Conservation (phyloP, 768 basidiomycete genomes). For the Russula foetens region DNA sequence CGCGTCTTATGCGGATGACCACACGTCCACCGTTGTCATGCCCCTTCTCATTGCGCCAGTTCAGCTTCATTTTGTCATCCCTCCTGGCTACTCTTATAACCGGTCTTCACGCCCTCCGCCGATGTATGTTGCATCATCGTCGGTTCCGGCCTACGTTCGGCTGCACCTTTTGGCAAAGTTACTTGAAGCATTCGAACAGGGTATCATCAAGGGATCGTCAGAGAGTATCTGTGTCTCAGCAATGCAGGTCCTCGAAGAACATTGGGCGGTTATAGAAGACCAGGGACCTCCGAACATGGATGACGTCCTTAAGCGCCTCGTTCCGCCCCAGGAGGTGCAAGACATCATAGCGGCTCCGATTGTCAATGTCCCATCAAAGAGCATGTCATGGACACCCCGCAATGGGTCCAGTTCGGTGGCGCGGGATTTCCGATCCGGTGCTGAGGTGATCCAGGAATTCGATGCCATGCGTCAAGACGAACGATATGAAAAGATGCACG, state of each 20-base stretch:
- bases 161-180: conserved; percentile 70
- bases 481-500: conserved; percentile 51
- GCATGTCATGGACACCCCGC: conserved; percentile 15
- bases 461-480: conserved; percentile 34
- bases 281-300: conserved; percentile 72
- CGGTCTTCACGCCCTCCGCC: conserved; percentile 47
- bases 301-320: conserved; percentile 52
- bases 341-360: background rate
- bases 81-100: conserved; percentile 37
- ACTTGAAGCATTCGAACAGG: conserved; percentile 45
- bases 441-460: conserved; percentile 46
- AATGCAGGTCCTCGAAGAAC: conserved; percentile 62
- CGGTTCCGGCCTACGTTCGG: conserved; percentile 71
- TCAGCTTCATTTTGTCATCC: conserved; percentile 56
- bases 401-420: conserved; percentile 22
- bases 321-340: conserved; percentile 27
- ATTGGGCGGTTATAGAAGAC: conserved; percentile 58
- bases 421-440: conserved; percentile 38
- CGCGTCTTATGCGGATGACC: conserved; percentile 38
- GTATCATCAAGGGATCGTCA: conserved; percentile 51
- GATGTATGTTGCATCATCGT: conserved; percentile 65
- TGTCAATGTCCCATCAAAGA: background rate
- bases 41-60: conserved; percentile 60
- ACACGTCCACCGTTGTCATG: conserved; percentile 40
- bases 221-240: conserved; percentile 67